These are phyloP conservation scores for Cerrena zonata DNA, from an alignment of 1,284 basidiomycete species.

Conservation along the genomic window DNA sequence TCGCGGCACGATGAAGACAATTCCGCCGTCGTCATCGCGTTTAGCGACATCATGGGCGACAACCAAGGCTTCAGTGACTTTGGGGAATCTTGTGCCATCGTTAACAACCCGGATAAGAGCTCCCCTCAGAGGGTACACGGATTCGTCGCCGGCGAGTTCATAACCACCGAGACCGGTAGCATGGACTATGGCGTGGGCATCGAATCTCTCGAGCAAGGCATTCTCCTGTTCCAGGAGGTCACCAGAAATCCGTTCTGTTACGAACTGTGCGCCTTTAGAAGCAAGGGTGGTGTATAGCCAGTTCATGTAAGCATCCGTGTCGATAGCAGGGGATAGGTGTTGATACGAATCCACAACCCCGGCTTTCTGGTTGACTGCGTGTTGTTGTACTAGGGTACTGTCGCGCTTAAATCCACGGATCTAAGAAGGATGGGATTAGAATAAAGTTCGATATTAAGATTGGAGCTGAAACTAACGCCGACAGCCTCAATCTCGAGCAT, in stretches of 20 bases:
- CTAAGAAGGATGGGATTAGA: slow-evolving; percentile 1
- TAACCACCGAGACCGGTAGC: slow-evolving; percentile 29
- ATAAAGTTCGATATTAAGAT: neutral
- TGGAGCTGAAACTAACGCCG: neutral
- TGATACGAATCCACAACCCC: slow-evolving; percentile 33
- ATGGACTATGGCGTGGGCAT: slow-evolving; percentile 32
- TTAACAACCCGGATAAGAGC: slow-evolving; percentile 34
- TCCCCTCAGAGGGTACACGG: slow-evolving; percentile 34
- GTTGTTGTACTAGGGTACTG: slow-evolving; percentile 15
- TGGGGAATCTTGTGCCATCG: slow-evolving; percentile 32
- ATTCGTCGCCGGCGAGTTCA: slow-evolving; percentile 29
- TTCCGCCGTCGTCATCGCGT: slow-evolving; percentile 17
- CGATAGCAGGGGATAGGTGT: slow-evolving; percentile 30
- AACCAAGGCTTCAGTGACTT: slow-evolving; percentile 29
- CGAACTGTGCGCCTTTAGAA: slow-evolving; percentile 27
- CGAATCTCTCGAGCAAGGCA: slow-evolving; percentile 24
- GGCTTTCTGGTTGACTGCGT: slow-evolving; percentile 25
- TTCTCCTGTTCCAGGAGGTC: slow-evolving; percentile 27
- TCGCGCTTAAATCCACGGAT: slow-evolving; percentile 30
- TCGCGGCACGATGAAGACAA: slow-evolving; percentile 18
- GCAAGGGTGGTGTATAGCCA: slow-evolving; percentile 27
- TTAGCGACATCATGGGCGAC: slow-evolving; percentile 19
- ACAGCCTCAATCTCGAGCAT: slow-evolving; percentile 27
- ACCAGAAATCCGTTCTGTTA: slow-evolving; percentile 25
- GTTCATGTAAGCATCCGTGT: slow-evolving; percentile 33